Base-by-base conservation (phyloP, 1,139 yeast species). In the Candida sp. region DNA sequence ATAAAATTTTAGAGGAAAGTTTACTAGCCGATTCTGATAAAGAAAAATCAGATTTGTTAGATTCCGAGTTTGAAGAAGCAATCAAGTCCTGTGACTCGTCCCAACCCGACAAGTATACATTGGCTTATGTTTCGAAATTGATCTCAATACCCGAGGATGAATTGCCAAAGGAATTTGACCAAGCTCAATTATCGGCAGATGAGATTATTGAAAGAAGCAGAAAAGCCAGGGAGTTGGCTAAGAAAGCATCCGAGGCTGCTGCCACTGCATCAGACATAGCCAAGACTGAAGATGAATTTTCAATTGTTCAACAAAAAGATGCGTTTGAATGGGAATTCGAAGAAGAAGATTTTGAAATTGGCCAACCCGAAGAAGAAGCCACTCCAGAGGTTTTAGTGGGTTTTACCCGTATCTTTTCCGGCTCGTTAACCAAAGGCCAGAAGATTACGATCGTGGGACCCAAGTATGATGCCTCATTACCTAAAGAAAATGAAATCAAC, bases 81-180 rank as follows among this genome's bases (percentile, higher is more conserved):
- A 84, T 93, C 80, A 61, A 71, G 27, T 54, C 63, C 0, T 93
- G 99, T 67, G 85, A 61, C 41, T 53, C 64, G 4, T 46, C 83
- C 41, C 61, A 75, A 39, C 67, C 75, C 0, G 64, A 68, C 2
- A 85, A 86, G 0, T 82, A 84, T 5, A 75, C 84, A 0, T 72
- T 88, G 45, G 96, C 96, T 0, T 95, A 86, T 61, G 89, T 93
- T 1, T 89, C 98, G 1, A 95, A 95, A 55, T 86, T 93, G 68
- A 64, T 93, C 3, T 88, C 97, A 0, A 77, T 93, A 21, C 95
- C 96, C 0, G 83, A 81, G 43, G 79, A 75, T 22, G 97, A 91
- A 45, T 65, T 91, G 32, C 97, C 97, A 0, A 73, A 71, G 49
- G 83, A 81, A 45, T 44, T 56, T 2, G 44, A 44, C 7, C 53